These are phyloP conservation scores for Apiospora aurea DNA, from an alignment of 2,329 filamentous ascomycete genomes.

Conservation along the genomic window DNA sequence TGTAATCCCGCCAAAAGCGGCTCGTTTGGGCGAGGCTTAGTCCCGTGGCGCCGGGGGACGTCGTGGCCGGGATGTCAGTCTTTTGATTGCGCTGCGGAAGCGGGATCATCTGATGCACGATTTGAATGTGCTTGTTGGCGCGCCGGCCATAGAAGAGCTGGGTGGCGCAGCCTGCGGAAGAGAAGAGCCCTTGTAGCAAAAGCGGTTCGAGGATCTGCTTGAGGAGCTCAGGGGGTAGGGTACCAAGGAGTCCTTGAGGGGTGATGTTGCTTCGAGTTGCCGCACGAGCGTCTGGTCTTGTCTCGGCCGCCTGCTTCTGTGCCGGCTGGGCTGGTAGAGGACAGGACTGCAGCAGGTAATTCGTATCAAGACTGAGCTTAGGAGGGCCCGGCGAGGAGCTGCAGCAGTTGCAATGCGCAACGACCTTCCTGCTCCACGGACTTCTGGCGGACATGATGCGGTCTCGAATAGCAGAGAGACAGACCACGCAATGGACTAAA, in stretches of 20 bases:
- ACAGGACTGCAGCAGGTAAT: background rate
- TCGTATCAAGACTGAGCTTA: background rate
- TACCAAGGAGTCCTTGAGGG: background rate
- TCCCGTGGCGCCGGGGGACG: background rate
- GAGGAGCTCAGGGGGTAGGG: background rate
- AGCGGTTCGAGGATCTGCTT: background rate
- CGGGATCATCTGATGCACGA: constrained; percentile 7
- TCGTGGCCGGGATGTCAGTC: background rate
- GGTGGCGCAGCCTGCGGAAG: background rate
- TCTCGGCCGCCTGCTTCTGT: background rate
- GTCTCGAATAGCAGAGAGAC: background rate
- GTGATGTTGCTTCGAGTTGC: background rate
- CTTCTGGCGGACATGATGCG: background rate
- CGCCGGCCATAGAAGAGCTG: constrained; percentile 10
- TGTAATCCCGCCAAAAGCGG: background rate
- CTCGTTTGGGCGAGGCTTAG: constrained; percentile 3
- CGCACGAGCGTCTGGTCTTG: background rate
- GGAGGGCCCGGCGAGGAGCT: background rate
- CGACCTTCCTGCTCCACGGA: background rate
- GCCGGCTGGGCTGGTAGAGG: background rate
- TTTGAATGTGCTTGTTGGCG: constrained; percentile 9
- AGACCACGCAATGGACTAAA: background rate
- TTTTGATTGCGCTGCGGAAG: background rate
- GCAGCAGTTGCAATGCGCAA: background rate
- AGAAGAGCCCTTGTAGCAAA: background rate